Conservation (phyloP, 805 yeast genomes). For the Wickerhamia fluorescens region DNA sequence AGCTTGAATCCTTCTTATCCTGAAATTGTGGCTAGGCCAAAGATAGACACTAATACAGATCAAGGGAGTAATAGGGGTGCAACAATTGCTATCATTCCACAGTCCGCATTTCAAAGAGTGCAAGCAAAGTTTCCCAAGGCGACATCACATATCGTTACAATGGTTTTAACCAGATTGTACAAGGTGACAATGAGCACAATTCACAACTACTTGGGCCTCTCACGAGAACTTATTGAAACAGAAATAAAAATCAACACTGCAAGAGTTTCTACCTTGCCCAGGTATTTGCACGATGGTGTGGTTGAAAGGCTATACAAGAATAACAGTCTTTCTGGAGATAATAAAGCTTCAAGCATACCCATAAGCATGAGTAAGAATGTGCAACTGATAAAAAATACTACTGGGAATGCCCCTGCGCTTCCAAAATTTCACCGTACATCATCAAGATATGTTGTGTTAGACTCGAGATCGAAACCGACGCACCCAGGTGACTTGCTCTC, state of each 20-base stretch:
- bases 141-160: slow-evolving; percentile 89
- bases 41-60: slow-evolving; percentile 4
- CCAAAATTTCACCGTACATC: slow-evolving; percentile 4
- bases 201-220: slow-evolving; percentile 77
- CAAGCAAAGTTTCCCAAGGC: slow-evolving; percentile 76
- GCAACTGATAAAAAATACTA: too few species aligned
- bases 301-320: slow-evolving; percentile 30
- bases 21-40: slow-evolving; percentile 66
- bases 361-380: background rate
- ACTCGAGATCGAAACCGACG: slow-evolving; percentile 44
- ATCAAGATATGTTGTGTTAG: slow-evolving; percentile 39
- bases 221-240: slow-evolving; percentile 71
- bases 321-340: slow-evolving; percentile 1
- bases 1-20: slow-evolving; percentile 12
- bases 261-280: slow-evolving; percentile 37
- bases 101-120: slow-evolving; percentile 68
- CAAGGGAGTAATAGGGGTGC: slow-evolving; percentile 39
- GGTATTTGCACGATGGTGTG: slow-evolving; percentile 54
- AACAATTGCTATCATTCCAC: slow-evolving; percentile 89
- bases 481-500: slow-evolving; percentile 86
- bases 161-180: slow-evolving; percentile 78
- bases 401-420: background rate
- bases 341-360: slow-evolving; percentile 1
- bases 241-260: slow-evolving; percentile 57
- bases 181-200: slow-evolving; percentile 90